Conservation (phyloP, 1,284 basidiomycete species). For the Blastosporella zonata region DNA sequence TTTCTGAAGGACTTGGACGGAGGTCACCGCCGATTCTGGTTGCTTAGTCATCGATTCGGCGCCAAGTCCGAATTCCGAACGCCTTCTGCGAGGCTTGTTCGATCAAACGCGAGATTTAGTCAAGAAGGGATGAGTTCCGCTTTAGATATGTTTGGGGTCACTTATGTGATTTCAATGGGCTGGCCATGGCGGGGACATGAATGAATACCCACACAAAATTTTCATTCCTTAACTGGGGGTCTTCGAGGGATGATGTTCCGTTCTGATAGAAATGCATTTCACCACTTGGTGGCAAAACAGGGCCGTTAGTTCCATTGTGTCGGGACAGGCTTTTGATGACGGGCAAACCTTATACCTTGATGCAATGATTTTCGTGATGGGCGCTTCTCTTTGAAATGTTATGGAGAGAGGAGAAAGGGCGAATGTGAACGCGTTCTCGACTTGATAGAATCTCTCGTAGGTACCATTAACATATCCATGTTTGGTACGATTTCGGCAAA, state of each 20-base stretch:
- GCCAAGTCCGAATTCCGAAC: constrained; percentile 16
- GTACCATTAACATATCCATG: constrained; percentile 26
- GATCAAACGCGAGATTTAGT: no score
- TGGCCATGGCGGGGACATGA: no score
- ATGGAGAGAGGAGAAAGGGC: not conserved
- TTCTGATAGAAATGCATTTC: not conserved
- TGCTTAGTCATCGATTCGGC: constrained; percentile 21
- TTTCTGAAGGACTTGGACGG: no score
- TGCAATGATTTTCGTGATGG: constrained; percentile 6
- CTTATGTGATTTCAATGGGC: no score
- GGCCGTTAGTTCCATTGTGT: constrained; percentile 1
- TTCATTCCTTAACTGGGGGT: no score
- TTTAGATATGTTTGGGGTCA: no score
- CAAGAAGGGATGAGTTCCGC: no score
- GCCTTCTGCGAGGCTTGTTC: no score
- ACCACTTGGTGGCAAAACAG: constrained; percentile 2
- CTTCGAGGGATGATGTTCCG: no score
- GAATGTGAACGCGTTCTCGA: not conserved
- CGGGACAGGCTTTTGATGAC: constrained; percentile 9
- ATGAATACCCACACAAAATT: no score
- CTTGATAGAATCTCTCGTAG: constrained; percentile 11
- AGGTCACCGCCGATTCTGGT: no score
- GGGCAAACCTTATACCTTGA: constrained; percentile 9
- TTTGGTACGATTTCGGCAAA: constrained; percentile 20
- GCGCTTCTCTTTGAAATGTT: not conserved